Evolutionary conservation across 148 eudicot genomes (phyloP).

Genomic region (Heliamphora exappendiculata): DNA sequence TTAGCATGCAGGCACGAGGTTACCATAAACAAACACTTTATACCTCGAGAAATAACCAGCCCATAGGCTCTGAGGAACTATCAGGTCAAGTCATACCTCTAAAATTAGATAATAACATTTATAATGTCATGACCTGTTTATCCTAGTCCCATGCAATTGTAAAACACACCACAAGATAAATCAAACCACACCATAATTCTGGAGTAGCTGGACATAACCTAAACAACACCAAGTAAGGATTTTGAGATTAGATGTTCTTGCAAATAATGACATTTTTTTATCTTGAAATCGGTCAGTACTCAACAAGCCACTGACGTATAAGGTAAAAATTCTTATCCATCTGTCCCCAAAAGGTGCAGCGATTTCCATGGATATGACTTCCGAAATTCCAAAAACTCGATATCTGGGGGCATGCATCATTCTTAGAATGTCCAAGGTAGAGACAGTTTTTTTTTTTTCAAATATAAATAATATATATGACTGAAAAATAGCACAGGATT

Average conservation of each 20-base stretch:
- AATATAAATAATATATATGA: not conserved
- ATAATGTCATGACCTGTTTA: not conserved
- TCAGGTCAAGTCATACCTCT: not conserved
- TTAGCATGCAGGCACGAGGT: not conserved
- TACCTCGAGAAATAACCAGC: not conserved
- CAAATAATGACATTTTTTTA: not conserved
- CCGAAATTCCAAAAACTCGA: not conserved
- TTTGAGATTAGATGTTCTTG: not conserved
- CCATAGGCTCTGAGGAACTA: not conserved
- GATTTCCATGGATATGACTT: not conserved
- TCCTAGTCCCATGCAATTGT: not conserved
- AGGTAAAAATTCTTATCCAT: not conserved
- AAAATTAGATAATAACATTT: not conserved
- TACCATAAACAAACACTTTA: not conserved
- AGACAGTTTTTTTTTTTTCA: not conserved
- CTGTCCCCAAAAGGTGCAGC: not conserved
- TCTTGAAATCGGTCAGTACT: not conserved
- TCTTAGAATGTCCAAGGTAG: not conserved
- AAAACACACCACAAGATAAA: not conserved
- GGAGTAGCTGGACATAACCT: not conserved
- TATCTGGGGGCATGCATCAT: not conserved
- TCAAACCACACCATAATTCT: not conserved
- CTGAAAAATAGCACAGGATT: not conserved
- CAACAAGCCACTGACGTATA: not conserved
- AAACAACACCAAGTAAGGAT: not conserved